Conservation (phyloP, 306 rosid genomes). For the Sechiopsis laciniata region DNA sequence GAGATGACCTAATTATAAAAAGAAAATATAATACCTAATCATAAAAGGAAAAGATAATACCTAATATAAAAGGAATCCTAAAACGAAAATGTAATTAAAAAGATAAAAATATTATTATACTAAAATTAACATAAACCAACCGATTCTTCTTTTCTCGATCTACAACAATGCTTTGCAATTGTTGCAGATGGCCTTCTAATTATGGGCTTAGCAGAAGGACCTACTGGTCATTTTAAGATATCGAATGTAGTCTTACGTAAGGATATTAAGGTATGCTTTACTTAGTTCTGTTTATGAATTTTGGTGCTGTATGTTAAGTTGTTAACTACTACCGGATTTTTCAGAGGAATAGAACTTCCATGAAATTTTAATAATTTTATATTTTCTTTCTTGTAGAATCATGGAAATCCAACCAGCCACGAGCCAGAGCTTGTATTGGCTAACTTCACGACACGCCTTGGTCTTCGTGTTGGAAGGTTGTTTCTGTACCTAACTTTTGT, state of each 20-base stretch:
- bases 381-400: slow-evolving; percentile 50
- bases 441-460: slow-evolving; percentile 74
- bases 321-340: slow-evolving; percentile 1
- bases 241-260: slow-evolving; percentile 66
- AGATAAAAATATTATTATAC: too few species aligned
- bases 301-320: background rate
- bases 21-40: too few species aligned
- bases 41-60: too few species aligned
- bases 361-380: background rate
- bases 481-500: slow-evolving; percentile 4
- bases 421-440: slow-evolving; percentile 78
- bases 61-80: too few species aligned
- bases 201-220: slow-evolving; percentile 75
- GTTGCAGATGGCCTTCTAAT: slow-evolving; percentile 65
- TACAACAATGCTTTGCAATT: slow-evolving; percentile 11
- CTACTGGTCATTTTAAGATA: slow-evolving; percentile 92
- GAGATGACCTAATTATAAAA: too few species aligned
- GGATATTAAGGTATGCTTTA: slow-evolving; percentile 62
- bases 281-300: background rate
- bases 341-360: background rate
- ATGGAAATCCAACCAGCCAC: slow-evolving; percentile 88
- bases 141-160: background rate
- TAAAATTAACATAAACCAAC: too few species aligned
- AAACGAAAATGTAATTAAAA: too few species aligned
- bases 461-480: slow-evolving; percentile 90